Percentiles rank a stretch among this genome's conserved stretches.
Evolutionary conservation across 2,329 filamentous ascomycete species (phyloP).

Genomic region (Penicillium sp.): DNA sequence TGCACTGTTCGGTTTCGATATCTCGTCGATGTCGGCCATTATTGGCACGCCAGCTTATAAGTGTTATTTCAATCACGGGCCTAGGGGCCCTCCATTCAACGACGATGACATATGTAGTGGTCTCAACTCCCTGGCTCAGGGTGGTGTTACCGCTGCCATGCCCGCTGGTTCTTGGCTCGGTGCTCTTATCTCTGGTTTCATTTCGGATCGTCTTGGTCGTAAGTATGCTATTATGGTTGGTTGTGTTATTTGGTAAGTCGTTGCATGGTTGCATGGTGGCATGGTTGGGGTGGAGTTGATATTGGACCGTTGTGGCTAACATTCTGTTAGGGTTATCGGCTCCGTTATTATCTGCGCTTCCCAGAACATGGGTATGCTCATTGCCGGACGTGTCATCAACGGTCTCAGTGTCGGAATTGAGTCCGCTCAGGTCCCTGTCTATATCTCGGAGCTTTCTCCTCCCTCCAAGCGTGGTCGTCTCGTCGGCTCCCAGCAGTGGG

Average conservation of each 20-base stretch:
- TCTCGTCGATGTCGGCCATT: slow-evolving; percentile 39
- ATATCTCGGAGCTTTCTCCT: slow-evolving; percentile 66
- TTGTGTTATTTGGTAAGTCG: slow-evolving; percentile 47
- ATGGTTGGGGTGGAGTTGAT: not conserved
- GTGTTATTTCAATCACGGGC: slow-evolving; percentile 63
- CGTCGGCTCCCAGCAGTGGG: slow-evolving; percentile 72
- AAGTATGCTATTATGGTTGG: slow-evolving; percentile 54
- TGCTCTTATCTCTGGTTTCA: slow-evolving; percentile 54
- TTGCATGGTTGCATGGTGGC: not conserved
- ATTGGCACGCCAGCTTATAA: slow-evolving; percentile 54
- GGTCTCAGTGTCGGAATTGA: slow-evolving; percentile 72
- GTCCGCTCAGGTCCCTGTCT: slow-evolving; percentile 69
- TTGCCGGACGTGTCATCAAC: slow-evolving; percentile 67
- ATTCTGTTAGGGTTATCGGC: slow-evolving; percentile 52
- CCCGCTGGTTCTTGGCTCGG: slow-evolving; percentile 69
- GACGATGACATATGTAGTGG: slow-evolving; percentile 45
- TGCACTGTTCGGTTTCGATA: slow-evolving; percentile 37
- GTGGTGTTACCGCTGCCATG: slow-evolving; percentile 71
- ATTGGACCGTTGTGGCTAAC: slow-evolving; percentile 9
- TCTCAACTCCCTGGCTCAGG: slow-evolving; percentile 55
- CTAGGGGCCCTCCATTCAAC: slow-evolving; percentile 59
- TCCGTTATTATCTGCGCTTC: slow-evolving; percentile 60
- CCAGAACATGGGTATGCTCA: slow-evolving; percentile 67
- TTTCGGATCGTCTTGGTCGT: slow-evolving; percentile 57
- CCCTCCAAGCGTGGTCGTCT: slow-evolving; percentile 60